Conservation (phyloP, 2,329 filamentous ascomycete genomes). For the Thelonectria discophora region DNA sequence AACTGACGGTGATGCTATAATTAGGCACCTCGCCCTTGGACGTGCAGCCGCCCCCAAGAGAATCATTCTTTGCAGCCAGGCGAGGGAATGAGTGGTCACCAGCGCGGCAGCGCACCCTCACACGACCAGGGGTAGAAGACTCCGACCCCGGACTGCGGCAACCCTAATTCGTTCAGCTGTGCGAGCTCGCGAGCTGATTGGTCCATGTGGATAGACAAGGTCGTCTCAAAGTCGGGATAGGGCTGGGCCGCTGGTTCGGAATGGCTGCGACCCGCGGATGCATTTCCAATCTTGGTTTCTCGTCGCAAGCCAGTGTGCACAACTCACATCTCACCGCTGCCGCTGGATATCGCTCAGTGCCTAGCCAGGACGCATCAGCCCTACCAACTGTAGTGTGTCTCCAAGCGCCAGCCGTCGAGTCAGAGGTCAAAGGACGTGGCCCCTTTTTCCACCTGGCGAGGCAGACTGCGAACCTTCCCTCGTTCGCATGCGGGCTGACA, state of each 20-base stretch:
- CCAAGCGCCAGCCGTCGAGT: neutral
- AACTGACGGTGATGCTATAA: too few relatives aligned
- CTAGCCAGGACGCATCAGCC: constrained; percentile 6
- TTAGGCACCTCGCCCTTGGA: too few relatives aligned
- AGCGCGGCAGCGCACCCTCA: constrained; percentile 14
- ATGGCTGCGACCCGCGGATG: constrained; percentile 7
- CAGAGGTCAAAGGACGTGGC: neutral
- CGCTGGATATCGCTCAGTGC: neutral
- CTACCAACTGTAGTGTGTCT: constrained; percentile 12
- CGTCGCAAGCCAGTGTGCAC: too few relatives aligned
- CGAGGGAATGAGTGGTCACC: too few relatives aligned
- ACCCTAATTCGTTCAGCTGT: constrained; percentile 23
- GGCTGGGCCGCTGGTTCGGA: constrained; percentile 8
- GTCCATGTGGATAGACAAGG: neutral
- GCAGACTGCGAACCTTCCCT: constrained; percentile 3
- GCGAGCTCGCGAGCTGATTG: constrained; percentile 11
- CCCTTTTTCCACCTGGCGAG: constrained; percentile 10
- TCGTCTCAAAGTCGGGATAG: constrained; percentile 12
- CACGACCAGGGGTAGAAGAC: neutral
- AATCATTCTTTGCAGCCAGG: too few relatives aligned
- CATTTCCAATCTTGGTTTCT: neutral
- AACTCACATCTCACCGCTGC: neutral
- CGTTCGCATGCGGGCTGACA: neutral
- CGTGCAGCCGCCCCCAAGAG: too few relatives aligned
- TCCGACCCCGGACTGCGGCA: constrained; percentile 4